phyloP scores from a whole-genome alignment of 2,329 filamentous ascomycete genomes.

The Sporothrix sp. region DNA sequence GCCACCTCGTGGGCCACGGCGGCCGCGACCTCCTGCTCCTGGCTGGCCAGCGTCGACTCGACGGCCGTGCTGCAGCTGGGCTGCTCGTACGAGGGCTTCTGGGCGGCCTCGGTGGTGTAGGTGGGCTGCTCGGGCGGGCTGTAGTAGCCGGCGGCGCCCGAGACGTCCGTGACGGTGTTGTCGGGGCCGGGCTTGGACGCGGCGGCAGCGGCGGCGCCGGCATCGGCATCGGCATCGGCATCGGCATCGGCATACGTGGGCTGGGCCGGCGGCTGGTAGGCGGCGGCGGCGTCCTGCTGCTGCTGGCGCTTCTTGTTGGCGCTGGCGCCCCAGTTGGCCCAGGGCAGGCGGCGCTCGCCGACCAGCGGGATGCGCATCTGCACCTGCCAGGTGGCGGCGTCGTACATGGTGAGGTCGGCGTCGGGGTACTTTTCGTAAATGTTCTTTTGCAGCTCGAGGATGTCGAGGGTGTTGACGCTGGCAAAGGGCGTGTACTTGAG shows the following conservation, averaged over 20 bases:
- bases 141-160: background rate
- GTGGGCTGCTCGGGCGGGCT: conserved; percentile 1
- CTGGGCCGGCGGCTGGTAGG: background rate
- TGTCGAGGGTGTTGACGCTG: conserved; percentile 15
- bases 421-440: conserved; percentile 16
- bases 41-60: conserved; percentile 3
- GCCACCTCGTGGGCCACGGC: background rate
- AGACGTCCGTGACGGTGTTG: background rate
- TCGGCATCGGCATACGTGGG: background rate
- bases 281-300: background rate
- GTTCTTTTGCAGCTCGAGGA: conserved; percentile 16
- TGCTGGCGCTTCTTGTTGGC: background rate
- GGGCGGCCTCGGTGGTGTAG: background rate
- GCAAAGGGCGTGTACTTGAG: conserved; percentile 13
- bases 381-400: conserved; percentile 11
- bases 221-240: background rate
- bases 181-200: no score
- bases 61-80: conserved; percentile 4
- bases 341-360: background rate
- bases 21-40: conserved; percentile 8
- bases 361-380: conserved; percentile 4
- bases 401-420: conserved; percentile 12
- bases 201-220: background rate
- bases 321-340: conserved; percentile 2
- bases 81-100: background rate